A percentile compares a stretch with the other conserved stretches of the same genome.
Evolutionary conservation across 2,329 filamentous ascomycete species (phyloP).

Genomic region (Aureobasidium sp.): DNA sequence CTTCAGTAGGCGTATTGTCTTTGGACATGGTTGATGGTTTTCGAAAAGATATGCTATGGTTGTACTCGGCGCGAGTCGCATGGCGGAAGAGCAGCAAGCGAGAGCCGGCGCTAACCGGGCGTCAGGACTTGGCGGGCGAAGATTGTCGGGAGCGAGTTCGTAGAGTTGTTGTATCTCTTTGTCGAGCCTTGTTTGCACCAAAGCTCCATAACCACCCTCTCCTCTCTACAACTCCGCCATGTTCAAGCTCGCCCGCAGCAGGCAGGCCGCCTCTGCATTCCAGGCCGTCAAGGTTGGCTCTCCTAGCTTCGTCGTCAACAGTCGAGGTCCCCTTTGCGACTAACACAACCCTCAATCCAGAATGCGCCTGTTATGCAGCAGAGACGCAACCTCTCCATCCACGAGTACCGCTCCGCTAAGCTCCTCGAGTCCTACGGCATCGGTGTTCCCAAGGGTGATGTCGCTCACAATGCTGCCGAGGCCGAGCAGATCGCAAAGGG

Average conservation of each 20-base stretch:
- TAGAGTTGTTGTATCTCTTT: constrained; percentile 3
- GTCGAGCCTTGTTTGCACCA: neutral
- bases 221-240: constrained; percentile 39
- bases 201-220: neutral
- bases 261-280: constrained; percentile 71
- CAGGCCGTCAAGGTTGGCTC: constrained; percentile 63
- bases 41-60: neutral
- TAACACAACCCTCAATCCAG: constrained; percentile 29
- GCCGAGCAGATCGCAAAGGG: constrained; percentile 85
- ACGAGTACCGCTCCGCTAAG: constrained; percentile 95
- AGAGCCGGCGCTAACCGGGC: neutral
- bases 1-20: constrained; percentile 16
- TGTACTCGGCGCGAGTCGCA: neutral
- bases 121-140: constrained; percentile 1
- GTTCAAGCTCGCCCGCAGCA: constrained; percentile 81
- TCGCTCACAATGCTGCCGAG: constrained; percentile 75
- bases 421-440: constrained; percentile 88
- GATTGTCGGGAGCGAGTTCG: constrained; percentile 3
- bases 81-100: neutral
- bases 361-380: constrained; percentile 43
- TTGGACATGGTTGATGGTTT: neutral
- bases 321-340: constrained; percentile 21
- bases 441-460: constrained; percentile 80
- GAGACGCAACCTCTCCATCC: constrained; percentile 62
- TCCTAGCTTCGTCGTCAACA: constrained; percentile 11